These are phyloP conservation scores for Omphalotus olearius DNA, from an alignment of 1,284 basidiomycete genomes.

Conservation along the genomic window DNA sequence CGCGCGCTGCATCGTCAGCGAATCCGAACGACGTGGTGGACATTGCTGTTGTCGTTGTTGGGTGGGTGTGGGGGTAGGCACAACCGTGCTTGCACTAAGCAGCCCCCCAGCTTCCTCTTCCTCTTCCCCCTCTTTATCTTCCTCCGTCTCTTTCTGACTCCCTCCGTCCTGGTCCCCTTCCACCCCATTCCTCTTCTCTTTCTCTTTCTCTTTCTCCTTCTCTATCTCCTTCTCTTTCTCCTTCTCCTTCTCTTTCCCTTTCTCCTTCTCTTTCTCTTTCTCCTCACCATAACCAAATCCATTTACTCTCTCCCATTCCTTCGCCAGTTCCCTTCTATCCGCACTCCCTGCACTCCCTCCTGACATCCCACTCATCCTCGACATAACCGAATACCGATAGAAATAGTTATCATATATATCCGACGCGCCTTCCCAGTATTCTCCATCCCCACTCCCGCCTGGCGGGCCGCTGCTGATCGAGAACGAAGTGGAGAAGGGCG, in stretches of 20 bases:
- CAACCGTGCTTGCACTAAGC: no score
- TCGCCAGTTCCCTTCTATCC: no score
- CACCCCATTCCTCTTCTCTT: background rate
- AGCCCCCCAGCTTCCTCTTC: no score
- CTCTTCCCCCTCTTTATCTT: no score
- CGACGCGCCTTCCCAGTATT: slow-evolving; percentile 16
- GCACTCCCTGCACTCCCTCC: no score
- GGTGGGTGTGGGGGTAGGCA: background rate
- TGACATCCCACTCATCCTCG: slow-evolving; percentile 4
- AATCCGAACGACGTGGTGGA: slow-evolving; percentile 5
- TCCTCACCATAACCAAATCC: background rate
- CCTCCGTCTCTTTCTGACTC: no score
- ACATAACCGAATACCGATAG: slow-evolving; percentile 13
- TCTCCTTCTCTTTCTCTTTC: background rate
- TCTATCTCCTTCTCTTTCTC: no score
- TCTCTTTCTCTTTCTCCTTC: background rate
- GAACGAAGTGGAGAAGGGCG: background rate
- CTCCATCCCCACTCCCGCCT: background rate
- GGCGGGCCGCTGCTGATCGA: background rate
- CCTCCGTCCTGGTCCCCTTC: no score
- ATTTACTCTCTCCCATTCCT: no score
- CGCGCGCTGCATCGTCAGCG: slow-evolving; percentile 8
- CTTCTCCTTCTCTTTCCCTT: no score
- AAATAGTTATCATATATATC: slow-evolving; percentile 17
- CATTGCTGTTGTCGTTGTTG: background rate